Evolutionary conservation across 2,329 filamentous ascomycete species (phyloP), one percentile per base, ranked within the genome.

Genomic region (Mycogone perniciosa): DNA sequence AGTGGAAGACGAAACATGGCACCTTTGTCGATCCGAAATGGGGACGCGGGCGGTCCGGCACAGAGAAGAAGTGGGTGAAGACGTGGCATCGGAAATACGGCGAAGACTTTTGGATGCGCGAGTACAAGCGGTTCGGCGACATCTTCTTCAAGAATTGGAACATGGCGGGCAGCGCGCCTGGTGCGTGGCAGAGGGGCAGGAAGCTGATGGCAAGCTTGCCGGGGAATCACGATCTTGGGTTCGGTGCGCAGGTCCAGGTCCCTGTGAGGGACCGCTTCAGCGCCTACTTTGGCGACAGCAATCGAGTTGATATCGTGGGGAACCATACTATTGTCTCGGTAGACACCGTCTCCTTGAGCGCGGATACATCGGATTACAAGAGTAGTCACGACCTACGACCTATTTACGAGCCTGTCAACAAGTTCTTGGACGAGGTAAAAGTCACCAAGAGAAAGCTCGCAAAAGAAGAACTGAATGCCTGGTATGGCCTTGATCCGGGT

Each of bases 311-410:
- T 65, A 79, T 97, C 5, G 78, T 97, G 48, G 93, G 89, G 9
- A 99, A 99, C 63, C 93, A 99, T 66, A 95, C 89, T 0, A 90
- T 99, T 64, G 88, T 99, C 20, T 95, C 89, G 1, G 79, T 99
- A 6, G 93, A 99, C 64, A 82, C 86, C 0, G 85, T 96, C 4
- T 96, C 91, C 0, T 69, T 97, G 60, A 95, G 89, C 62, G 92
- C 93, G 3, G 77, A 66, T 41, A 73, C 73, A 2, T 80, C 79
- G 2, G 65, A 72, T 44, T 72, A 77, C 64, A 76, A 75, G 35
- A 69, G 75, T 46, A 66, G 69, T 5, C 69, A 78, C 46, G 77
- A 82, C 37, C 64, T 83, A 13, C 68, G 70, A 38, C 73, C 77
- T 35, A 86, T 97, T 13, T 96, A 88, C 74, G 77, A 77, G 27